Base-by-base conservation (phyloP, 345 rosid species). In the Microthlaspi erraticum region DNA sequence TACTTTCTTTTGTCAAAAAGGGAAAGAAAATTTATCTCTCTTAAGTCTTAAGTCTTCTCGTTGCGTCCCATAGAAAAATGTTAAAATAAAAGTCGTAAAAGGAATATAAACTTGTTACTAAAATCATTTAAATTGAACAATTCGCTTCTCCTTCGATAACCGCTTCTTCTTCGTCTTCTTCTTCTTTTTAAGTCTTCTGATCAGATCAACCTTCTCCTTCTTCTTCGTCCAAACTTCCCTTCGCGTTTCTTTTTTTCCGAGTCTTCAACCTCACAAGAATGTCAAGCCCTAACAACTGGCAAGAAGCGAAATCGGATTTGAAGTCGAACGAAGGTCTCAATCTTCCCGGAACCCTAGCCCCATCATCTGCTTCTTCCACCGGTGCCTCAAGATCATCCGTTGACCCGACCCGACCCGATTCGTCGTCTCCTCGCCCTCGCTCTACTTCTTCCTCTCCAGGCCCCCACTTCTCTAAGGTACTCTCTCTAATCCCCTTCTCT, bases 361-460 rank as follows among this genome's bases (percentile, higher is more conserved):
- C 63, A 44, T 38, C 59, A 4, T 46, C 60, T 38, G 53, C 66
- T 56, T 74, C 77, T 57, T 50, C 68, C 56, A 67, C 45, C 67
- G 73, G 23, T 52, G 56, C 61, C 8, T 59, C 78, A 34, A n/a
- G 50, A 74, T 23, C 68, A 54, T 70, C 75, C 71, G 71, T 55
- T 55, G 66, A 64, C 66, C 12, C 65, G 31, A 61, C 37, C 20
- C 69, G 42, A 12, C 34, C 63, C 42, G 57, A 44, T 44, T 38
- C 78, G 10, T 53, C 72, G 7, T 10, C 78, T 13, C 19, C 48
- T 8, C 45, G 12, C 50, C 20, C 60, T 62, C 19, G 20, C 8
- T 32, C 52, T 17, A 10, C 17, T 42, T 34, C 53, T 36, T 10
- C 73, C 33, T 16, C 68, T 51, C 12, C 72, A 49, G 53, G 48